phyloP scores from a whole-genome alignment of 257 asterid genomes.

The Ligustrum vulgare region DNA sequence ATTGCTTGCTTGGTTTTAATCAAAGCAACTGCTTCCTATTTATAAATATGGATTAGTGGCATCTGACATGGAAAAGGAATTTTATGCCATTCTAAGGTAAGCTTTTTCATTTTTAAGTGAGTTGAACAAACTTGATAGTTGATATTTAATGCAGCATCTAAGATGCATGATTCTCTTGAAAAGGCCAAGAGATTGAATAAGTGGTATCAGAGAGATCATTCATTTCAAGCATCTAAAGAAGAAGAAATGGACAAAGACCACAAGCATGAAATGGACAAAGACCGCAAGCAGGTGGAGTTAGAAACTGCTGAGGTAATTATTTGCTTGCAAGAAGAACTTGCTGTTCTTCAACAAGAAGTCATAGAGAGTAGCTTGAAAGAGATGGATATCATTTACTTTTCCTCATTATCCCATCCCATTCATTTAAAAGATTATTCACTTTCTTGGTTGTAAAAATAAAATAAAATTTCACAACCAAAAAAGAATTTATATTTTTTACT shows the following conservation, averaged over 20 bases:
- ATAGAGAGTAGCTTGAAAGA: constrained; percentile 62
- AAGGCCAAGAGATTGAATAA: constrained; percentile 50
- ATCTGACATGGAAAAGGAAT: constrained; percentile 85
- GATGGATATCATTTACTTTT: constrained; percentile 54
- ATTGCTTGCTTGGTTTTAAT: constrained; percentile 88
- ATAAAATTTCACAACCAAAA: no score
- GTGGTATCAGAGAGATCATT: no score
- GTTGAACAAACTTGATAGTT: constrained; percentile 8
- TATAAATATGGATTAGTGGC: constrained; percentile 70
- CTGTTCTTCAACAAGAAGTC: constrained; percentile 75
- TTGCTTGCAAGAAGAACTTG: constrained; percentile 93
- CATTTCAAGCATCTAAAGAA: no score
- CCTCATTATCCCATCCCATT: no score
- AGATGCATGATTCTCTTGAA: constrained; percentile 83
- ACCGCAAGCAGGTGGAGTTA: constrained; percentile 85
- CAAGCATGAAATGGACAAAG: constrained; percentile 84
- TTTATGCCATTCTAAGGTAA: constrained; percentile 91
- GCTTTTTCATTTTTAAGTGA: constrained; percentile 12
- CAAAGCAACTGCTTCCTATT: constrained; percentile 66
- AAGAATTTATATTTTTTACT: no score
- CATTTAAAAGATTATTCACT: not conserved
- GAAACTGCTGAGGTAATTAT: constrained; percentile 98
- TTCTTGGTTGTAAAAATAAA: no score
- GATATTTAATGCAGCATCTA: constrained; percentile 14
- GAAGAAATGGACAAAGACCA: constrained; percentile 80